A percentile compares a stretch with the other conserved stretches of the same genome.
These are phyloP conservation scores for Amanita pallidorosea DNA, from an alignment of 768 basidiomycete species.

Conservation along the genomic window DNA sequence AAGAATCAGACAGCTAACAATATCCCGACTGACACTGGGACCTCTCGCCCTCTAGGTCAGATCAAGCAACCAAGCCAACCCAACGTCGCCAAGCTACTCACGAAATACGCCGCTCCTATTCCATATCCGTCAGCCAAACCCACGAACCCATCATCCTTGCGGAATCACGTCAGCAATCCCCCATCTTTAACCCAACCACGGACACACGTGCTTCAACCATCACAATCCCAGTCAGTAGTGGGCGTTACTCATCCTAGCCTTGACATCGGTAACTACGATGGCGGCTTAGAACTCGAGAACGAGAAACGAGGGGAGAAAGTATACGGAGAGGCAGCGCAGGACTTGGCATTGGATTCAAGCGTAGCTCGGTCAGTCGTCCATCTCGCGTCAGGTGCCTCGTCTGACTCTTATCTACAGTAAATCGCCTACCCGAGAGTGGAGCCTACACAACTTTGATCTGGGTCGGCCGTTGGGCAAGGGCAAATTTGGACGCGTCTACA, in stretches of 20 bases:
- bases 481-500: conserved; percentile 98
- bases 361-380: conserved; percentile 41
- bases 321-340: conserved; percentile 67
- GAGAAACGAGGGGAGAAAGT: conserved; percentile 69
- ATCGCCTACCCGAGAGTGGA: conserved; percentile 77
- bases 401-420: conserved; percentile 24
- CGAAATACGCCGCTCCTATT: conserved; percentile 65
- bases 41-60: conserved; percentile 20
- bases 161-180: conserved; percentile 20
- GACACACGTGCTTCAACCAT: conserved; percentile 4
- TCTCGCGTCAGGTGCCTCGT: neutral
- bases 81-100: conserved; percentile 60
- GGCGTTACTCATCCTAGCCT: conserved; percentile 26
- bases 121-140: conserved; percentile 27
- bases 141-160: conserved; percentile 30
- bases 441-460: conserved; percentile 81
- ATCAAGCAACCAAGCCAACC: conserved; percentile 46
- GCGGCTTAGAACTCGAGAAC: conserved; percentile 89
- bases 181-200: conserved; percentile 10
- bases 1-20: conserved; percentile 30
- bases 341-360: conserved; percentile 81
- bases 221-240: conserved; percentile 10
- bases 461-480: conserved; percentile 97
- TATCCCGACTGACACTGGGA: conserved; percentile 16
- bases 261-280: conserved; percentile 89